Base-by-base conservation (phyloP, 139 green algal species). In the Pedinophyceae sp. region DNA sequence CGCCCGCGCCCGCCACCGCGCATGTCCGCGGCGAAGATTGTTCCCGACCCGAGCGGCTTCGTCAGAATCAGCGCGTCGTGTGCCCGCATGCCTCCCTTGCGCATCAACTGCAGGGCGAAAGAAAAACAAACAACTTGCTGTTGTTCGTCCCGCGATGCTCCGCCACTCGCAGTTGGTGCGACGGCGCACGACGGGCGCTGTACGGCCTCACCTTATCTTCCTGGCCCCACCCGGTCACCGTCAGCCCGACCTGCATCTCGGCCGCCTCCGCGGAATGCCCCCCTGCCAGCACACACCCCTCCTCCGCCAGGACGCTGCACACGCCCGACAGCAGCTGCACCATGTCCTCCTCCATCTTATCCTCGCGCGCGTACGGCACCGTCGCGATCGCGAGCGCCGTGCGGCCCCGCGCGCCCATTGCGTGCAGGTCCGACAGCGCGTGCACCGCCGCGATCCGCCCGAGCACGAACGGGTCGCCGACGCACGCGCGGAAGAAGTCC, bases 21-120 rank as follows among this genome's bases (percentile, higher is more conserved):
- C 79, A 91, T 89, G 30, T 75, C 66, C 6, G 73, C 84, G 2
- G 83, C 82, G 45, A 94, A 55, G 16, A 94, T 46, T 19, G 65
- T 61, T 24, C 83, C 83, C 16, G 77, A 86, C 27, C 83, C 87
- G 2, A 96, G 53, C 1, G 83, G 48, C 64, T 96, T 95, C n/a
- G 87, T 96, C 18, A 96, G 64, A 15, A 96, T 58, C 27, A 96
- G 53, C 1, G 39, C 55, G 41, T 96, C 68, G 1, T 79, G 83
- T 2, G 60, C 34, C 45, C 57, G 20, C 54, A 90, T 59, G 18
- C 78, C 75, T 1, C 59, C 59, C 62, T 88, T 89, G 30, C 43
- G 45, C 63, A 88, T 60, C 17, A 85, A 38, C 22, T 23, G 23
- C 3, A n/a, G n/a, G n/a, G n/a, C n/a, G n/a, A n/a, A n/a, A n/a